phyloP scores from a whole-genome alignment of 2,329 filamentous ascomycete genomes.

The Diaporthe vexans region DNA sequence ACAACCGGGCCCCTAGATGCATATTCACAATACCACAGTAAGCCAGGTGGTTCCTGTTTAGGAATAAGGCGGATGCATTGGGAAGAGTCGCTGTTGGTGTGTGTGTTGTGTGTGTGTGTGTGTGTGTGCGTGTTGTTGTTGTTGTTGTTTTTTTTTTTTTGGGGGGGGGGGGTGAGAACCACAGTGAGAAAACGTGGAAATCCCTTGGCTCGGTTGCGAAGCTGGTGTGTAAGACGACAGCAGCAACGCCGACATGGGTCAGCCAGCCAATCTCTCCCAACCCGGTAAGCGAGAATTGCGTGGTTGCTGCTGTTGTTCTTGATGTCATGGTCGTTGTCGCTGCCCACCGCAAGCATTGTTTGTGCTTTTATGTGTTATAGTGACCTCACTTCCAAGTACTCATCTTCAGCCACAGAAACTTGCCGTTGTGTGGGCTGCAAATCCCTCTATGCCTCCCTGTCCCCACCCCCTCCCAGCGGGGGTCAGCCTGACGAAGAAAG shows the following conservation, averaged over 20 bases:
- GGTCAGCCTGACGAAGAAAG: constrained; percentile 30
- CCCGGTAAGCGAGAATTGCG: neutral
- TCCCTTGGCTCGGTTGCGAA: constrained; percentile 1
- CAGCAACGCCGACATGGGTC: neutral
- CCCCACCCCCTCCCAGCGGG: too few species aligned
- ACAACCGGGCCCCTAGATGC: neutral
- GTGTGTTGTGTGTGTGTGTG: too few species aligned
- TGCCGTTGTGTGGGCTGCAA: constrained; percentile 1
- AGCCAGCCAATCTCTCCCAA: constrained; percentile 6
- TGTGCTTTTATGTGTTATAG: neutral
- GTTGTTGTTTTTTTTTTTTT: neutral
- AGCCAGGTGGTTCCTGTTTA: constrained; percentile 1
- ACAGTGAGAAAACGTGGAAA: constrained; percentile 27
- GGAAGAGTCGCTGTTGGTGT: too few species aligned
- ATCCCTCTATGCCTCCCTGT: neutral
- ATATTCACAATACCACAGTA: constrained; percentile 14
- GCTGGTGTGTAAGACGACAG: constrained; percentile 21
- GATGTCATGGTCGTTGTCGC: too few species aligned
- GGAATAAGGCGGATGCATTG: constrained; percentile 7
- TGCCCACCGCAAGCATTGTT: too few species aligned
- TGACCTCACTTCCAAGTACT: neutral
- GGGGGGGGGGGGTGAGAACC: neutral
- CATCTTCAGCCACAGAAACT: neutral
- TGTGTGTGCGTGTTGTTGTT: too few species aligned
- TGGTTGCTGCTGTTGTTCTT: neutral